Evolutionary conservation across 495 filamentous ascomycete species (phyloP).

Genomic region (Hypoxylon crocopeplum): DNA sequence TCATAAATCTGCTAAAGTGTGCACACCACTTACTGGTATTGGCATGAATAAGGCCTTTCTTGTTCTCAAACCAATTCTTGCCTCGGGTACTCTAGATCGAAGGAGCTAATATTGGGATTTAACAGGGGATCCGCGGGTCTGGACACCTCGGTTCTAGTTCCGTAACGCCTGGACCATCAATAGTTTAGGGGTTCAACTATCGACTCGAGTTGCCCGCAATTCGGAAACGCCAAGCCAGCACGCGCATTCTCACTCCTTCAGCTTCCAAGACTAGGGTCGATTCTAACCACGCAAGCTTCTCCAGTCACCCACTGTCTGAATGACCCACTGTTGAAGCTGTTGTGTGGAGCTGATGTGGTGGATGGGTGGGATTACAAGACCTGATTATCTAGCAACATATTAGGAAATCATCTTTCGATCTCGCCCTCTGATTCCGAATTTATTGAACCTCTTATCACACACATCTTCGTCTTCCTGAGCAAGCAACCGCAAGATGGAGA

Average conservation of each 20-base stretch:
- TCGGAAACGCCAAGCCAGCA: slow-evolving; percentile 40
- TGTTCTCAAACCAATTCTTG: not conserved
- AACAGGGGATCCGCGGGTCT: slow-evolving; percentile 27
- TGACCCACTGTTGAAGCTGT: slow-evolving; percentile 33
- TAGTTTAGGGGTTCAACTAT: slow-evolving; percentile 31
- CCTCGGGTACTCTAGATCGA: not conserved
- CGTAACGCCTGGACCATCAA: slow-evolving; percentile 24
- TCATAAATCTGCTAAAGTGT: slow-evolving; percentile 1
- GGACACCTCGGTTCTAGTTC: slow-evolving; percentile 24
- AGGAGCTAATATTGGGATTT: slow-evolving; percentile 15
- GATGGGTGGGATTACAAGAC: slow-evolving; percentile 35
- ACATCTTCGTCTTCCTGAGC: not conserved
- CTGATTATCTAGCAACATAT: slow-evolving; percentile 22
- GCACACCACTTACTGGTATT: not conserved
- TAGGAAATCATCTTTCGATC: not conserved
- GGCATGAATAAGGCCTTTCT: not conserved
- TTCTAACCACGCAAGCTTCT: slow-evolving; percentile 36
- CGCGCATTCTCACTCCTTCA: slow-evolving; percentile 28
- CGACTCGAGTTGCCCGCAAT: slow-evolving; percentile 38
- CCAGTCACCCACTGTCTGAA: slow-evolving; percentile 28
- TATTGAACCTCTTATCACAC: slow-evolving; percentile 2
- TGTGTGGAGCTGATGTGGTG: slow-evolving; percentile 34
- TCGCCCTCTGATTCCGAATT: slow-evolving; percentile 1
- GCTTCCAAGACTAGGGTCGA: slow-evolving; percentile 23
- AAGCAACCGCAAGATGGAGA: slow-evolving; percentile 74